Percentiles rank a stretch among this genome's conserved stretches.
phyloP scores from a whole-genome alignment of 352 stramenopile species.

The Globisporangium alternatum region DNA sequence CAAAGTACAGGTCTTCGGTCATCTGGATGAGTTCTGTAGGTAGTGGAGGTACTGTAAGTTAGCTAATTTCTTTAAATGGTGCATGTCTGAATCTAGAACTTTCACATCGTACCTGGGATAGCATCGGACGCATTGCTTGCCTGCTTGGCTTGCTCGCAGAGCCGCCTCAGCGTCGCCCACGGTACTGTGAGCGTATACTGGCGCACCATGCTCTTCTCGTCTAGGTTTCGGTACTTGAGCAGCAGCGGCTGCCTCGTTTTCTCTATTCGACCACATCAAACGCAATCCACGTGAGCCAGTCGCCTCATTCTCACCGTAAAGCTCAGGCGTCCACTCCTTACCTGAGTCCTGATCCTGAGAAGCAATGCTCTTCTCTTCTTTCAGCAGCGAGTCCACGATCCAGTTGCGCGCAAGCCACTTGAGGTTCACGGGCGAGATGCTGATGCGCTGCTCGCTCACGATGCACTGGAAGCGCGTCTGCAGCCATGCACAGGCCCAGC shows the following conservation, averaged over 20 bases:
- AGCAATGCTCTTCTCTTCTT: slow-evolving; percentile 3
- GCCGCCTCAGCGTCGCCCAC: slow-evolving; percentile 39
- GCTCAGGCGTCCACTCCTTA: not conserved
- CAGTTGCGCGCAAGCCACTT: slow-evolving; percentile 52
- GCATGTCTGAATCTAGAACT: not conserved
- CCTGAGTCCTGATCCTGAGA: slow-evolving; percentile 2
- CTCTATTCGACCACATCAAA: slow-evolving; percentile 10
- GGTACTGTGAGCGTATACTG: slow-evolving; percentile 64
- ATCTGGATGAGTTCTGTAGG: slow-evolving; percentile 47
- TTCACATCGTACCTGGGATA: slow-evolving; percentile 6
- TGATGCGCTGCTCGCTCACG: slow-evolving; percentile 43
- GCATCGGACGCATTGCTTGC: not conserved
- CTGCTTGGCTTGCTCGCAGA: slow-evolving; percentile 33
- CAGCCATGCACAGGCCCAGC: slow-evolving; percentile 56
- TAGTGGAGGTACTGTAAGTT: not conserved
- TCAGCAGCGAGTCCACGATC: slow-evolving; percentile 37
- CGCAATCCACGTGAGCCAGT: not conserved
- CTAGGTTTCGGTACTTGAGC: slow-evolving; percentile 46
- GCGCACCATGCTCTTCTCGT: slow-evolving; percentile 38
- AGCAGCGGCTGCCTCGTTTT: slow-evolving; percentile 33
- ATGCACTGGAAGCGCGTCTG: slow-evolving; percentile 75
- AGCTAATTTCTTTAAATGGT: not conserved
- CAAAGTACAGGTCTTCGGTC: slow-evolving; percentile 53
- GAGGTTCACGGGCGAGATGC: slow-evolving; percentile 47
- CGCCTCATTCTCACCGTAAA: not conserved